Evolutionary conservation across 768 basidiomycete genomes (phyloP).

Genomic region (Trametes maxima): DNA sequence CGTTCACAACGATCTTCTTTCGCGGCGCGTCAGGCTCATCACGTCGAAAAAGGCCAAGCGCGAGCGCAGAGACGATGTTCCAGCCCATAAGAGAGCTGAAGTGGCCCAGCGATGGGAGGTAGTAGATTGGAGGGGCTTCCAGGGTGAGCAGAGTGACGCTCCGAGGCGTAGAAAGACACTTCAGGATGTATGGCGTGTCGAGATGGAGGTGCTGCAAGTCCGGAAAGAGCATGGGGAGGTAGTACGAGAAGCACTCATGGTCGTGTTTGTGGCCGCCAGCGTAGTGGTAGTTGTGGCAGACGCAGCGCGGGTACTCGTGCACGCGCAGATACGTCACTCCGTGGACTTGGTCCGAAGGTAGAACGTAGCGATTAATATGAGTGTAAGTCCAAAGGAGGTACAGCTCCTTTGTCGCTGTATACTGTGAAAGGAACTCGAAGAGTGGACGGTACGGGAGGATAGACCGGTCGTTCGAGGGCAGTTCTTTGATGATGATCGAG

Average conservation of each 20-base stretch:
- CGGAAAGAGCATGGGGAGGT: conserved; percentile 18
- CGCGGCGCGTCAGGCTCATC: neutral
- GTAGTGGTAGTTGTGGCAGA: conserved; percentile 11
- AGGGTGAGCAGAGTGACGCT: conserved; percentile 6
- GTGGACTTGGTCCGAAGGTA: neutral
- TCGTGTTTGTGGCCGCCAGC: conserved; percentile 6
- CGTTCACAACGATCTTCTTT: conserved; percentile 17
- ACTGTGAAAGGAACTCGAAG: conserved; percentile 15
- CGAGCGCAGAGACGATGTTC: conserved; percentile 20
- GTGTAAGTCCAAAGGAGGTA: conserved; percentile 17
- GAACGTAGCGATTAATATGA: conserved; percentile 14
- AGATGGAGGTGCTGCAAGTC: conserved; percentile 17
- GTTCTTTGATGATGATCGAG: conserved; percentile 12
- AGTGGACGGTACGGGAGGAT: conserved; percentile 10
- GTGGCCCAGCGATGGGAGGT: conserved; percentile 4
- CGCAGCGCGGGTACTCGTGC: conserved; percentile 16
- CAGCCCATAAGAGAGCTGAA: conserved; percentile 18
- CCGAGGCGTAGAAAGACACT: conserved; percentile 4
- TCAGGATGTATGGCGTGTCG: conserved; percentile 18
- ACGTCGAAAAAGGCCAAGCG: conserved; percentile 6
- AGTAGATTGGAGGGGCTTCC: conserved; percentile 14
- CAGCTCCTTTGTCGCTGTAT: neutral
- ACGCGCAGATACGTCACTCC: conserved; percentile 20
- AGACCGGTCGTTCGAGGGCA: conserved; percentile 6
- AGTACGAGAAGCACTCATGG: conserved; percentile 15